Conservation (phyloP, 2,329 filamentous ascomycete species). For the Samsoniella hepiali region DNA sequence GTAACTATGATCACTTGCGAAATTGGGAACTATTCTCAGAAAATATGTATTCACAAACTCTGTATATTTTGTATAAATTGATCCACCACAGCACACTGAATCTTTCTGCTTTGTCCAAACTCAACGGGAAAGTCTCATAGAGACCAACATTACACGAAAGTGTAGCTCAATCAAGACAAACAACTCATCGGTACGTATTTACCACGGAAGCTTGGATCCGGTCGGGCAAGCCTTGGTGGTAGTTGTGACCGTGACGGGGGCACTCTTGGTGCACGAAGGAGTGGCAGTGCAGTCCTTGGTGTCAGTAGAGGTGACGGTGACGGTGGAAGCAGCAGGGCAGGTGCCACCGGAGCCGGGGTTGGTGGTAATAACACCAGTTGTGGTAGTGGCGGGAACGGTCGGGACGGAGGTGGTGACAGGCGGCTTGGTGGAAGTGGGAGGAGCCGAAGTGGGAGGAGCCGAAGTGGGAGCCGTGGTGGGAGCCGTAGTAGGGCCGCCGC, state of each 20-base stretch:
- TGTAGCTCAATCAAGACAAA: no score
- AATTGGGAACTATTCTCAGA: background rate
- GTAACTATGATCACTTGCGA: background rate
- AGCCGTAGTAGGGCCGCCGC: background rate
- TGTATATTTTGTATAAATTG: background rate
- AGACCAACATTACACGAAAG: no score
- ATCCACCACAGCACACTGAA: background rate
- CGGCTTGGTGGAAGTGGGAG: constrained; percentile 9
- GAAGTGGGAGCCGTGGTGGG: background rate
- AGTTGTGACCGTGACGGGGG: constrained; percentile 14
- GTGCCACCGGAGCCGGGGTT: constrained; percentile 16
- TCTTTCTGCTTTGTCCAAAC: background rate
- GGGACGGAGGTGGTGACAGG: constrained; percentile 8
- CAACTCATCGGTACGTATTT: background rate
- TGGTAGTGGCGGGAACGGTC: background rate
- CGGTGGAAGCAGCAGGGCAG: constrained; percentile 16
- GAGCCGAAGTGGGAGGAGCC: background rate
- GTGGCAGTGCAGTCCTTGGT: constrained; percentile 13
- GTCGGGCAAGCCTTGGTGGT: constrained; percentile 17
- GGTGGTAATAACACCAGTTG: constrained; percentile 1
- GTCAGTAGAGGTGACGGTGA: constrained; percentile 16
- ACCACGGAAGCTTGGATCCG: constrained; percentile 18
- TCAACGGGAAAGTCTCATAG: no score
- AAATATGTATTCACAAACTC: background rate
- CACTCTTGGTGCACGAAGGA: constrained; percentile 14